These are phyloP conservation scores for Hortiboletus flavorubellus DNA, from an alignment of 768 basidiomycete species.

Conservation along the genomic window DNA sequence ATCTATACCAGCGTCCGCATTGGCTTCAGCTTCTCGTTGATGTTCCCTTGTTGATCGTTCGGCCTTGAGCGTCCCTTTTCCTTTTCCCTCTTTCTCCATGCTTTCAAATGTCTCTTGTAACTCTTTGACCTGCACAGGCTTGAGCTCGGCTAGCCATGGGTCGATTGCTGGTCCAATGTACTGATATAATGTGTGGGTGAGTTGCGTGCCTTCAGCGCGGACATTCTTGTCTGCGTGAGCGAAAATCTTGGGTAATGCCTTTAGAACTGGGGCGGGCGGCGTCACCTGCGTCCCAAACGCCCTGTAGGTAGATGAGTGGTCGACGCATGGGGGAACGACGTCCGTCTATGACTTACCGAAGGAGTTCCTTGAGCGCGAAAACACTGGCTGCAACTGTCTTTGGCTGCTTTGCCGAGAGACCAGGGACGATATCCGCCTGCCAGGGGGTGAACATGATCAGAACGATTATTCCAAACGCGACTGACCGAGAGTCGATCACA, in stretches of 20 bases:
- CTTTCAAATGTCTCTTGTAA: constrained; percentile 85
- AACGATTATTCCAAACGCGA: constrained; percentile 21
- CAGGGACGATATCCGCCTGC: constrained; percentile 77
- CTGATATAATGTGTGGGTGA: constrained; percentile 77
- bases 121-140: constrained; percentile 96
- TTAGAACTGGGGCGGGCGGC: constrained; percentile 77
- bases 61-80: constrained; percentile 77
- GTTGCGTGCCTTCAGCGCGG: constrained; percentile 81
- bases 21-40: constrained; percentile 65
- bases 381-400: constrained; percentile 86
- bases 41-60: constrained; percentile 74
- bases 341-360: constrained; percentile 54
- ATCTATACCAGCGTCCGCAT: constrained; percentile 34
- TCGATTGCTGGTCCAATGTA: constrained; percentile 84
- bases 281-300: constrained; percentile 75
- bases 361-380: constrained; percentile 73
- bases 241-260: constrained; percentile 88
- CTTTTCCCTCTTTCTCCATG: constrained; percentile 82
- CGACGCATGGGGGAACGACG: not conserved
- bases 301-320: constrained; percentile 38
- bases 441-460: constrained; percentile 27
- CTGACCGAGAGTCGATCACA: constrained; percentile 30
- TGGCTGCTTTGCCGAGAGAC: constrained; percentile 89
- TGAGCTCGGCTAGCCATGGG: constrained; percentile 82
- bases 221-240: constrained; percentile 94